Base-by-base conservation (phyloP, 2,329 filamentous ascomycete genomes). In the Fusarium drepaniforme region DNA sequence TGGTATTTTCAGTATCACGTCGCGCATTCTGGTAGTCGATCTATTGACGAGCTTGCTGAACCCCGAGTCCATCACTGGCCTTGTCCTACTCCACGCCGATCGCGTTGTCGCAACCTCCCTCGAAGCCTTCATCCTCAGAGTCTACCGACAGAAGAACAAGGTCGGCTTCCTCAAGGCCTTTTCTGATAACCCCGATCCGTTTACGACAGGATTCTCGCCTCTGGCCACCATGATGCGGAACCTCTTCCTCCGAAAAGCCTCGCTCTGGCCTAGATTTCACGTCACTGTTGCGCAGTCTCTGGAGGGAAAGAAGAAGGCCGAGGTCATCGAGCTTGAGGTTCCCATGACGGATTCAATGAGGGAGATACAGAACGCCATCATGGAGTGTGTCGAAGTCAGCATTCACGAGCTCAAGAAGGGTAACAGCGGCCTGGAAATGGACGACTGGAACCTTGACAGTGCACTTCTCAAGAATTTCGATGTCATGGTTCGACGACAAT, bases 291-390 rank as follows among this genome's bases (percentile, higher is more conserved):
- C 96, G 0, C 91, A 95, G 77, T 95, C 95, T 4, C 87, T 99
- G 4, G 97, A 99, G 83, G 96, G 96, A 12, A 94, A 94, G 82
- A 94, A 94, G 81, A 98, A 96, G 81, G 96, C 97, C 6, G 97
- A 99, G 83, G 97, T 99, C 56, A 97, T 99, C 74, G 97, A 99
- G 84, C 88, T 98, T 28, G 97, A 98, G 83, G 93, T 99, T 7
- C 93, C 94, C 33, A 98, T 99, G 96, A 98, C 95, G 7, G 94
- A 97, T 42, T 90, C 92, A 60, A 99, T 99, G 97, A 90, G 90
- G 70, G 92, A 95, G 49, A 98, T 99, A 46, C 97, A 99, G 80
- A 96, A 94, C 74, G 96, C 97, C 30, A 93, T 98, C 70, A 90
- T 99, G 83, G 96, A 98, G 81, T 99, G 97, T 81, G 96, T 99